Conservation (phyloP, 2,329 filamentous ascomycete genomes). For the Colletotrichum magnum region DNA sequence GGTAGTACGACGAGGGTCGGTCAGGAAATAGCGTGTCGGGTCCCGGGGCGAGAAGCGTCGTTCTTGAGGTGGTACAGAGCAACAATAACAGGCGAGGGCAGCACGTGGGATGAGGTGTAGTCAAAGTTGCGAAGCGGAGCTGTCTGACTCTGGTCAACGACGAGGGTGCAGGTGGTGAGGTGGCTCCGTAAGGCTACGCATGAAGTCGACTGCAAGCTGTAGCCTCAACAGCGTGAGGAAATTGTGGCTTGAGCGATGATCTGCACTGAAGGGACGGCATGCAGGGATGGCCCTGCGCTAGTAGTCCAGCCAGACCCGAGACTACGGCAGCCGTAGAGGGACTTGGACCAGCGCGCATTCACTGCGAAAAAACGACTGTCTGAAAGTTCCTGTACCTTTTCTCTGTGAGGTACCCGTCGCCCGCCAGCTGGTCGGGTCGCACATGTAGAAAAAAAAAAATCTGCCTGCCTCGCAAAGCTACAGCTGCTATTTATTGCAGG, state of each 20-base stretch:
- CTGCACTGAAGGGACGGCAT: constrained; percentile 30
- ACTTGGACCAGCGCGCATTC: not conserved
- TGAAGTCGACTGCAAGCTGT: constrained; percentile 29
- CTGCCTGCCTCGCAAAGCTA: constrained; percentile 7
- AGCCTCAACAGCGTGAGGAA: constrained; percentile 26
- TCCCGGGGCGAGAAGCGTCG: not conserved
- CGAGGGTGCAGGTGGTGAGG: not conserved
- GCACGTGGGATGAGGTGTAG: not conserved
- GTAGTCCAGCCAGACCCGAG: constrained; percentile 13
- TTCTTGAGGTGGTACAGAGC: not conserved
- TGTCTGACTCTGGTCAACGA: constrained; percentile 9
- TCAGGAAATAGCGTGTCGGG: too few relatives aligned
- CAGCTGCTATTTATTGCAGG: constrained; percentile 1
- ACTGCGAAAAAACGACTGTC: not conserved
- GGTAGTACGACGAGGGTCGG: too few relatives aligned
- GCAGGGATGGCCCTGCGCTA: constrained; percentile 30
- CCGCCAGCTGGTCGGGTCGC: constrained; percentile 4
- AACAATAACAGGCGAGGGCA: not conserved
- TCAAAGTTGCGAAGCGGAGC: constrained; percentile 1
- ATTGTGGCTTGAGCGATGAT: constrained; percentile 38
- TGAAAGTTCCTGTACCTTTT: too few relatives aligned
- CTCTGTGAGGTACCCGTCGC: not conserved
- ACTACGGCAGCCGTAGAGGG: constrained; percentile 17
- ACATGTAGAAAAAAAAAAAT: constrained; percentile 1
- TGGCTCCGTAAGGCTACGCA: constrained; percentile 31